Conservation (phyloP, 495 filamentous ascomycete species). For the Penicillium psychrofluorescens region DNA sequence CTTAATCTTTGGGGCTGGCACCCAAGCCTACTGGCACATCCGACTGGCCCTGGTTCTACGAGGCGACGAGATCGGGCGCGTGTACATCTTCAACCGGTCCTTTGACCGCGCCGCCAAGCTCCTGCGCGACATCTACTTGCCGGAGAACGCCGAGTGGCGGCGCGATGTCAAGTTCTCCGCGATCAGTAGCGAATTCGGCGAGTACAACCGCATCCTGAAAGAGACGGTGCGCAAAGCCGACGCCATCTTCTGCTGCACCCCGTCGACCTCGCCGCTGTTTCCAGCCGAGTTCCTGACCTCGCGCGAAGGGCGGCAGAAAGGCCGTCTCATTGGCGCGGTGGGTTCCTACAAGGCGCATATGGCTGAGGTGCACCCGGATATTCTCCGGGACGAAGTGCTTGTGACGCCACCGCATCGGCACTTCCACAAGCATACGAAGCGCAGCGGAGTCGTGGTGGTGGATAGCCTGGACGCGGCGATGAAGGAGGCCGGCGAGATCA, state of each 20-base stretch:
- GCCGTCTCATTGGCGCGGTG: constrained; percentile 70
- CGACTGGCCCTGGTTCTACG: constrained; percentile 72
- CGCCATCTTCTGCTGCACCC: constrained; percentile 78
- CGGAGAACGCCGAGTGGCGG: constrained; percentile 41
- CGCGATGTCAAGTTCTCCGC: constrained; percentile 63
- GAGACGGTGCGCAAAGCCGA: constrained; percentile 62
- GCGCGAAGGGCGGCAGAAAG: constrained; percentile 63
- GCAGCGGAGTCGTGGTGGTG: constrained; percentile 74
- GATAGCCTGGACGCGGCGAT: constrained; percentile 75
- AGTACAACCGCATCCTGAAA: constrained; percentile 60
- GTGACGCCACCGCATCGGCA: constrained; percentile 43
- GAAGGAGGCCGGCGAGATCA: constrained; percentile 83
- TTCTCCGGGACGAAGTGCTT: constrained; percentile 62
- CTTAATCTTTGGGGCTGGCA: constrained; percentile 81
- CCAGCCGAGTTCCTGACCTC: constrained; percentile 56
- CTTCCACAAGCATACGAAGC: constrained; percentile 62
- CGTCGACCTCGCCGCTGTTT: constrained; percentile 52
- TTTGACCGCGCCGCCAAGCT: constrained; percentile 52
- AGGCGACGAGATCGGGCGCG: constrained; percentile 60
- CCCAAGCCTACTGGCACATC: constrained; percentile 91
- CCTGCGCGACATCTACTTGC: constrained; percentile 50
- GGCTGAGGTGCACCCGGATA: constrained; percentile 73
- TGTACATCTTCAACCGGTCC: constrained; percentile 73
- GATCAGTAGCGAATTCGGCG: constrained; percentile 62
- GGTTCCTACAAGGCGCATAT: constrained; percentile 81